These are phyloP conservation scores for Lycium barbarum DNA, from an alignment of 257 asterid species.

Conservation along the genomic window DNA sequence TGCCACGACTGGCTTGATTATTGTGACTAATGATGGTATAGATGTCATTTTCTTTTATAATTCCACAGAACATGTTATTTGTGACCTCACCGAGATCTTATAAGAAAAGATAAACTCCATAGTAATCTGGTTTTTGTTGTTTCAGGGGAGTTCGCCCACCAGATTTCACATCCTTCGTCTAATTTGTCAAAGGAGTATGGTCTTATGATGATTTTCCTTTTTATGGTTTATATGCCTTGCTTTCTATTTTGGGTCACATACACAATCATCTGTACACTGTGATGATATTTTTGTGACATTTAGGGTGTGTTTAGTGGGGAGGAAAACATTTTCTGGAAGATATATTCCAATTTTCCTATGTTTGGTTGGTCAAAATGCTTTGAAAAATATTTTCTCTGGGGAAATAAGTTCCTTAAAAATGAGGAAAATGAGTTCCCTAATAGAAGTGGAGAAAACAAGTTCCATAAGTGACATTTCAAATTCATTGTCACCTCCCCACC, in stretches of 20 bases:
- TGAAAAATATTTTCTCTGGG: too few relatives aligned
- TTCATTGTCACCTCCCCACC: too few relatives aligned
- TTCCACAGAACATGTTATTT: background rate
- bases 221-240: conserved; percentile 10
- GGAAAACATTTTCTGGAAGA: too few relatives aligned
- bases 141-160: conserved; percentile 90
- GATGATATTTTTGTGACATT: background rate
- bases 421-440: too few relatives aligned
- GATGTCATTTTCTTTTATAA: conserved; percentile 22
- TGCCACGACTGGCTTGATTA: conserved; percentile 87
- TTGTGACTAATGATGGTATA: conserved; percentile 97
- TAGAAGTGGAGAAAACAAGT: too few relatives aligned
- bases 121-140: conserved; percentile 33
- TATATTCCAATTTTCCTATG: too few relatives aligned
- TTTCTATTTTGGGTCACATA: conserved; percentile 14
- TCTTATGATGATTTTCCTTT: conserved; percentile 9
- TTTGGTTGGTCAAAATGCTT: too few relatives aligned
- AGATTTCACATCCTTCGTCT: conserved; percentile 94
- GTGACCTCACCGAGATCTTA: conserved; percentile 20
- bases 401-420: too few relatives aligned
- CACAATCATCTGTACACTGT: background rate
- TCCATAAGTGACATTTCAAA: too few relatives aligned
- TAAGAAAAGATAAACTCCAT: conserved; percentile 11
- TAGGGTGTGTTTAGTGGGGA: too few relatives aligned
- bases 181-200: conserved; percentile 93